phyloP scores from a whole-genome alignment of 768 basidiomycete species.

The Neoboletus brunneissimus region DNA sequence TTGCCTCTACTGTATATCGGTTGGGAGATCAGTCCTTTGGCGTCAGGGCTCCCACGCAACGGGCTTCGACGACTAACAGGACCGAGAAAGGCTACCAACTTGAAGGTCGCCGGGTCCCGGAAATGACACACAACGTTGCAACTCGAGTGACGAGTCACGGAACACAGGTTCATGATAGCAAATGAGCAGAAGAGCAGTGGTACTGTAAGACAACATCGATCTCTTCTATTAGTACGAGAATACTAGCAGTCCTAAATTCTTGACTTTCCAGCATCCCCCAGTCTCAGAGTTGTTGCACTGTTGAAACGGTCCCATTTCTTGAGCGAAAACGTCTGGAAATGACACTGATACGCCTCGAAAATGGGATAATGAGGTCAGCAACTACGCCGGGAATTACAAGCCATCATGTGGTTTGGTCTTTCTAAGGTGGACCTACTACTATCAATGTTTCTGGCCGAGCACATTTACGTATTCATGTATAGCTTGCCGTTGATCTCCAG shows the following conservation, averaged over 20 bases:
- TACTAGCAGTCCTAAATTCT: neutral
- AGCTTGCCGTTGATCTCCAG: neutral
- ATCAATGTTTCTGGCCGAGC: too few species aligned
- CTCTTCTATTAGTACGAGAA: neutral
- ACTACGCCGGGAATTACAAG: too few species aligned
- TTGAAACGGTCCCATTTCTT: too few species aligned
- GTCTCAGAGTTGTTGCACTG: too few species aligned
- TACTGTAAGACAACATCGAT: neutral
- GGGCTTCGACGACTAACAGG: neutral
- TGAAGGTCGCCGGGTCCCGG: neutral
- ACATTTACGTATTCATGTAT: neutral
- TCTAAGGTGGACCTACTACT: too few species aligned
- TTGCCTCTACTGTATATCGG: neutral
- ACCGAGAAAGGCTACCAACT: neutral
- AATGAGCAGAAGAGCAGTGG: neutral
- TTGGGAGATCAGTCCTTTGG: neutral
- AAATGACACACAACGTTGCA: neutral
- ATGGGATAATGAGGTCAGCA: too few species aligned
- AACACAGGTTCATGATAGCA: neutral
- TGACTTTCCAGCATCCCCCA: too few species aligned
- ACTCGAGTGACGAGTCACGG: neutral
- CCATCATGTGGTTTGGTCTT: too few species aligned
- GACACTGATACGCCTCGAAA: too few species aligned
- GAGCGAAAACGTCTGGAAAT: too few species aligned
- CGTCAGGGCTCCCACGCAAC: neutral